A percentile compares a stretch with the other conserved stretches of the same genome.
Evolutionary conservation across 1,139 yeast genomes (phyloP).

Genomic region (Kluyveromyces marxianus): DNA sequence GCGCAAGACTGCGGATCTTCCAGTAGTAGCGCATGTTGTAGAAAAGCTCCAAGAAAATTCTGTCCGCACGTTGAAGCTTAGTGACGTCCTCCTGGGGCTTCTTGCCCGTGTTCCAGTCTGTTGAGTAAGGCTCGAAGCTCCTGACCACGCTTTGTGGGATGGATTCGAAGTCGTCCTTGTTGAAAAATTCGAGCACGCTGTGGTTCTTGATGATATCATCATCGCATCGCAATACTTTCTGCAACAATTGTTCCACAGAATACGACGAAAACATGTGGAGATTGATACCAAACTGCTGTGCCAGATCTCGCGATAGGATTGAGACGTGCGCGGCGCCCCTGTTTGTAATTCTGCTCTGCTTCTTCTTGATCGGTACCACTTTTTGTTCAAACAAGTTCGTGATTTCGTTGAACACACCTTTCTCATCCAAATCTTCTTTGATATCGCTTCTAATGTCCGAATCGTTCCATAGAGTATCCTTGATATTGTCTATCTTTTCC

Average conservation of each 20-base stretch:
- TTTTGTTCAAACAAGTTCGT: constrained; percentile 62
- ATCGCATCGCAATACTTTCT: constrained; percentile 65
- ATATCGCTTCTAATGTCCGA: constrained; percentile 41
- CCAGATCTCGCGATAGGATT: constrained; percentile 69
- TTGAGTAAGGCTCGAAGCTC: constrained; percentile 65
- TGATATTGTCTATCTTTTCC: constrained; percentile 71
- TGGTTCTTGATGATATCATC: constrained; percentile 57
- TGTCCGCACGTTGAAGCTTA: constrained; percentile 73
- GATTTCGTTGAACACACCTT: constrained; percentile 73
- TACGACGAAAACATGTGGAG: constrained; percentile 67
- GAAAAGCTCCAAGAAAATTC: constrained; percentile 68
- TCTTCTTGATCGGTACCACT: constrained; percentile 29
- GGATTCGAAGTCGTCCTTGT: constrained; percentile 62
- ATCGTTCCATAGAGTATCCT: constrained; percentile 77
- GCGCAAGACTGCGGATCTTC: constrained; percentile 77
- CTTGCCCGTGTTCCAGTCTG: constrained; percentile 37
- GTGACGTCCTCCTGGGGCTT: constrained; percentile 50
- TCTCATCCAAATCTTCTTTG: constrained; percentile 44
- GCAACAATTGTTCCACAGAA: constrained; percentile 55
- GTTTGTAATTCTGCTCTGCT: constrained; percentile 12
- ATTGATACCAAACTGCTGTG: constrained; percentile 89
- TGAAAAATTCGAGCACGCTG: constrained; percentile 76
- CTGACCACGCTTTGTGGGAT: constrained; percentile 60
- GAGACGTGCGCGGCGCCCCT: constrained; percentile 20
- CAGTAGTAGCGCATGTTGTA: constrained; percentile 77